Base-by-base conservation (phyloP, 345 rosid species). In the Cochlearia excelsa region DNA sequence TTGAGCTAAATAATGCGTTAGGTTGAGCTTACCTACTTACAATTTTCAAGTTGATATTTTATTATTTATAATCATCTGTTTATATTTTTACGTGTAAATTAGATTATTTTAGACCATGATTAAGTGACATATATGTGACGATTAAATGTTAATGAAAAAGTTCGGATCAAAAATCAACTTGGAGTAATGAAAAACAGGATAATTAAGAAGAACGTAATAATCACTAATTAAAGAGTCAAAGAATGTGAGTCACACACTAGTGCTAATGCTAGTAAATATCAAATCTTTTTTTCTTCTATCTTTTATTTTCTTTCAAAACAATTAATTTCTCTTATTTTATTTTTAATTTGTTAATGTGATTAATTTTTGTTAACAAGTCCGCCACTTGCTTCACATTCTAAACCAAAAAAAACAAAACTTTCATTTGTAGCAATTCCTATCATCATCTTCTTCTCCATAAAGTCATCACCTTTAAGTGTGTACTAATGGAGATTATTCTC, bases 401-500 rank as follows among this genome's bases (percentile, higher is more conserved):
- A 29, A 55, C 68, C 51, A 54, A 54, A 37, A 37, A 37, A 37
- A 37, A 37, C 40, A 3, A 5, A 41, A 30, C 46, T 40, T 46
- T 50, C 8, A 54, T 48, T 35, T 56, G 59, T 28, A 56, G 16
- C 46, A 29, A 56, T 63, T 63, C 6, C 51, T 58, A 55, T 62
- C 63, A 49, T 42, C 58, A 37, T 37, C 40, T 37, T 37, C 43
- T 44, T 63, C 57, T 62, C 40, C 68, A 41, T 55, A 62, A 69
- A 69, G 64, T 47, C 37, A 0, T 48, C 5, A 61, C 74, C 68
- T 69, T 69, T 69, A 61, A 61, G 67, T 69, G 61, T 46, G 38
- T 53, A 52, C 44, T 68, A 62, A 55, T 69, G 68, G 68, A 54
- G 52, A 69, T 55, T 41, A 49, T 26, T 62, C 47, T 62, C 68